Conservation (phyloP, 768 basidiomycete species). For the Chalciporus pseudorubinellus region DNA sequence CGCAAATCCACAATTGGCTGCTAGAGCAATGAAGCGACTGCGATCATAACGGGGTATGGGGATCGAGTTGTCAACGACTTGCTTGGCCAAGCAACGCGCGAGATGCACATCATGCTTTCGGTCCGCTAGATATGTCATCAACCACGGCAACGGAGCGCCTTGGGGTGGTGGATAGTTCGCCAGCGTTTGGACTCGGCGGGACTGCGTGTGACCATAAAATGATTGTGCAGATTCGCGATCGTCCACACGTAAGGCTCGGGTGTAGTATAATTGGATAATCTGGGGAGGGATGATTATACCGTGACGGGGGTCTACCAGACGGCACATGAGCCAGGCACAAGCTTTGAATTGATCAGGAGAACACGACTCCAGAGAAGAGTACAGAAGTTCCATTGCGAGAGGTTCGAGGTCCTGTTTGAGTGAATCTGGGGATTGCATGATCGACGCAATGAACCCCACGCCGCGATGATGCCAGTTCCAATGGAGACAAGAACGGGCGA, state of each 20-base stretch:
- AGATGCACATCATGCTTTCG: constrained; percentile 42
- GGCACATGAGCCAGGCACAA: constrained; percentile 42
- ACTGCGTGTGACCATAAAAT: constrained; percentile 49
- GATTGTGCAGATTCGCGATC: constrained; percentile 37
- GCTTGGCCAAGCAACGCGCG: constrained; percentile 47
- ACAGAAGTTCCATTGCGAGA: constrained; percentile 44
- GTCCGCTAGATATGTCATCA: constrained; percentile 46
- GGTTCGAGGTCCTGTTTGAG: constrained; percentile 26
- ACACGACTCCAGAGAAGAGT: constrained; percentile 40
- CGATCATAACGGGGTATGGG: constrained; percentile 44
- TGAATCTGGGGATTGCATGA: constrained; percentile 24
- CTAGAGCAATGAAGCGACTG: constrained; percentile 46
- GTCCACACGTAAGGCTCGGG: constrained; percentile 31
- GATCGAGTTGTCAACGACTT: constrained; percentile 43
- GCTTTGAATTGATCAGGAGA: constrained; percentile 35
- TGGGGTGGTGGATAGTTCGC: constrained; percentile 51
- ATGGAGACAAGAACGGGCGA: constrained; percentile 51
- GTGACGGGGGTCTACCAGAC: constrained; percentile 30
- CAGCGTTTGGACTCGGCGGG: constrained; percentile 26
- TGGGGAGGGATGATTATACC: constrained; percentile 40
- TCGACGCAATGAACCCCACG: constrained; percentile 35
- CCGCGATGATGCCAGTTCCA: constrained; percentile 54
- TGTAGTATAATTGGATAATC: constrained; percentile 49
- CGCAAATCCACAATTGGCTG: constrained; percentile 48
- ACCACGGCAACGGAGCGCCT: constrained; percentile 45